Base-by-base conservation (phyloP, 202 grass and related monocot genomes). In the Setaria italica region DNA sequence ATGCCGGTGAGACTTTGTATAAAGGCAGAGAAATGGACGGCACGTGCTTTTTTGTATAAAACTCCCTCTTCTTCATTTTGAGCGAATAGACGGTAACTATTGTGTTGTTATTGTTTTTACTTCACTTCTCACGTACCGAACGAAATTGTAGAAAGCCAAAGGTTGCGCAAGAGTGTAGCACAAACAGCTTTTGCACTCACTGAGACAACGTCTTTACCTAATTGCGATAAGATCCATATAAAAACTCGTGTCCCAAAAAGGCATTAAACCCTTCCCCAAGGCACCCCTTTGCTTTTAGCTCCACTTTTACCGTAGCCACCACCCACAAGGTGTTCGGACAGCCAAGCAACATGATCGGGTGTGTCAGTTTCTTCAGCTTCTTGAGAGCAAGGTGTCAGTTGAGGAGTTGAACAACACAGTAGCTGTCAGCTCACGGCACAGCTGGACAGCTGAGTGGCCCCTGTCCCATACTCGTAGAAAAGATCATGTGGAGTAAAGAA, bases 401-500 rank as follows among this genome's bases (percentile, higher is more conserved):
- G 9, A 43, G 35, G 55, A 13, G 84, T 55, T 80, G 76, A 86
- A 34, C 68, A 74, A 21, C 47, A 74, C 33, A 66, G 46, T 19
- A 62, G 14, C n/a, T 77, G 14, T 4, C 34, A 25, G 25, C 25
- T 25, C 25, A 25, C 25, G 25, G 25, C 25, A 25, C 34, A 35
- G 34, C 34, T 35, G 34, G 39, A 41, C 39, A 41, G 39, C 39
- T 41, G 39, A 25, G 25, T 41, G 59, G 12, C 13, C 9, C n/a
- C 7, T 25, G 41, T 35, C 42, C n/a, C 25, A 25, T 25, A 25
- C 25, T 25, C 21, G 12, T 6, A 25, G 19, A 70, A 67, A 54
- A 80, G 62, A 67, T 11, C 62, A 35, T 19, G 76, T 47, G 42
- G 19, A 4, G 1, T 3, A 46, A 46, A 10, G 7, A 19, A 59